Evolutionary conservation across 1,284 basidiomycete species (phyloP), one percentile per base, ranked within the genome.

Genomic region (Ceratobasidium sp.): DNA sequence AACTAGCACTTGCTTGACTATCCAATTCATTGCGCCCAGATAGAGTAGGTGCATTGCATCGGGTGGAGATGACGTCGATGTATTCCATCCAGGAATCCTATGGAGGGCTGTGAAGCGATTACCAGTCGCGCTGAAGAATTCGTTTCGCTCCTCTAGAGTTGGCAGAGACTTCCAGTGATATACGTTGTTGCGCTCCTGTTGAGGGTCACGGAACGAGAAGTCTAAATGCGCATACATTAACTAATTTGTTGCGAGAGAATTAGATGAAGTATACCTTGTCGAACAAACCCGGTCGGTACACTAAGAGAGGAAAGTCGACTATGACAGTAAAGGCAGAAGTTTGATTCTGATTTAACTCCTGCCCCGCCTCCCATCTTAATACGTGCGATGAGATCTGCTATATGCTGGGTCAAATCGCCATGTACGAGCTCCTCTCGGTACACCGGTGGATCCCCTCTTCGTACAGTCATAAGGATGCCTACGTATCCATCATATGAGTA

Each of bases 361-460:
- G 60, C 60, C 23, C 45, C 30, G 1, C 60, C 60, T 3, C 60
- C 60, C 45, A 62, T 14, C 30, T 62, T 62, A 12, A 62, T 62
- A 3, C 45, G 45, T 23, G 60, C 60, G 23, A 62, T 43, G 3
- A 28, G 6, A 21, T 43, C 58, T 1, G 58, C 58, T 26, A 60
- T 60, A 28, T 60, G 39, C 21, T 60, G 58, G 28, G 18, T 41
- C 2, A 60, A 21, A 3, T 59, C 36, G 1, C n/a, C 26, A 14
- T 60, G 39, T 8, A 60, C 58, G 10, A 41, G 2, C 26, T 60
- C 36, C 26, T 60, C 58, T 14, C 21, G 30, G 36, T 60, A 60
- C 9, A 41, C 16, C 21, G 58, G 58, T 3, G 58, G 39, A 41
- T 41, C 34, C 12, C 58, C 58, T 21, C 26, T 14, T 21, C 58